Evolutionary conservation across 106 monocot genomes (phyloP).

Genomic region (Amphibolis antarctica): DNA sequence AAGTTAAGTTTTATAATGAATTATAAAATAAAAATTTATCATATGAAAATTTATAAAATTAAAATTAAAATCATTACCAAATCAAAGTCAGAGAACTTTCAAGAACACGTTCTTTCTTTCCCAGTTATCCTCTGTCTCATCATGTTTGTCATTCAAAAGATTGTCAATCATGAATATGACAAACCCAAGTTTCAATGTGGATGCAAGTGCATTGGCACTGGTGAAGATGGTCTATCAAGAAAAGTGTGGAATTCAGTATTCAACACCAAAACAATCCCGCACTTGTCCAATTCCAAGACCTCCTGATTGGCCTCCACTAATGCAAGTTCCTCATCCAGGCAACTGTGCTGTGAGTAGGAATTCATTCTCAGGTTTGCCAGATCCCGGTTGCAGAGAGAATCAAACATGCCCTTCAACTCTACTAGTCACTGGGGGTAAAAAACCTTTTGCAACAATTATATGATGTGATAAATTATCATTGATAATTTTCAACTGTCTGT

Average conservation of each 20-base stretch:
- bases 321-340: slow-evolving; percentile 26
- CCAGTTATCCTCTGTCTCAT: slow-evolving; percentile 31
- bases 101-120: slow-evolving; percentile 14
- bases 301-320: slow-evolving; percentile 25
- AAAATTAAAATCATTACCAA: too few relatives aligned
- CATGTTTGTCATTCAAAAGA: slow-evolving; percentile 15
- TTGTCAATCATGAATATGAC: slow-evolving; percentile 4
- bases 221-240: slow-evolving; percentile 7
- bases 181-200: slow-evolving; percentile 10
- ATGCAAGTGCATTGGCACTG: slow-evolving; percentile 8
- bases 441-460: slow-evolving; percentile 30
- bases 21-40: too few relatives aligned
- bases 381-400: slow-evolving; percentile 6
- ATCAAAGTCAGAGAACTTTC: too few relatives aligned
- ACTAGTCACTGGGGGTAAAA: slow-evolving; percentile 31
- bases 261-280: slow-evolving; percentile 8
- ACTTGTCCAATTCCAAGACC: slow-evolving; percentile 17
- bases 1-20: too few relatives aligned
- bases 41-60: too few relatives aligned
- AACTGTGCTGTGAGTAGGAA: slow-evolving; percentile 12
- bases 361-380: slow-evolving; percentile 1
- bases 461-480: background rate
- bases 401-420: slow-evolving; percentile 17
- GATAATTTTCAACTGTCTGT: background rate
- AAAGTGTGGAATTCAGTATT: slow-evolving; percentile 22